Evolutionary conservation across 2,329 filamentous ascomycete species (phyloP).

Genomic region (Fusarium guadeloupense): DNA sequence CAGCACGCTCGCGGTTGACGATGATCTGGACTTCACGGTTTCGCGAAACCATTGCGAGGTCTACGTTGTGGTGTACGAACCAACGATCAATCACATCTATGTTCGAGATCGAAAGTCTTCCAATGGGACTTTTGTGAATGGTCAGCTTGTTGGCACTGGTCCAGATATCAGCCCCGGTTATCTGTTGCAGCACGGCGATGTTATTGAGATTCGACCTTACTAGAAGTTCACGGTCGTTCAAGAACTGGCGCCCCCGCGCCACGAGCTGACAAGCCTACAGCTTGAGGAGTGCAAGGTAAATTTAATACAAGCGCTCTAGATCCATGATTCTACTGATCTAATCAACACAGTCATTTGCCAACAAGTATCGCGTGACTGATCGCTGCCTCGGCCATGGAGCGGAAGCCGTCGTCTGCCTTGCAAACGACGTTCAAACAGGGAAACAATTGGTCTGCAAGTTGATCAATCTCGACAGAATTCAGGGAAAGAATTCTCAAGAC

Average conservation of each 20-base stretch:
- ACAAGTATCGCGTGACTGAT: conserved; percentile 48
- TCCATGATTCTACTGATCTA: neutral
- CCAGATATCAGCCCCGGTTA: conserved; percentile 52
- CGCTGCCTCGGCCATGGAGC: conserved; percentile 51
- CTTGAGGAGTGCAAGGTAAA: conserved; percentile 47
- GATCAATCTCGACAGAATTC: conserved; percentile 57
- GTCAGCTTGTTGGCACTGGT: conserved; percentile 53
- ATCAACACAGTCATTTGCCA: conserved; percentile 45
- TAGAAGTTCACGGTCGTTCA: conserved; percentile 52
- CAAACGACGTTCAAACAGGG: conserved; percentile 58
- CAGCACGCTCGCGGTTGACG: conserved; percentile 53
- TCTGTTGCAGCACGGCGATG: conserved; percentile 61
- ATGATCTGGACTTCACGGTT: conserved; percentile 51
- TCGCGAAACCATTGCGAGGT: conserved; percentile 66
- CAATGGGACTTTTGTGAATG: conserved; percentile 65
- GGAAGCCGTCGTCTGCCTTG: conserved; percentile 51
- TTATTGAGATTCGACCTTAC: conserved; percentile 53
- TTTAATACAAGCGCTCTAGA: neutral
- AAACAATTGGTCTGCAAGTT: conserved; percentile 76
- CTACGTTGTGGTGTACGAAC: conserved; percentile 63
- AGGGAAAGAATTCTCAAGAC: conserved; percentile 39
- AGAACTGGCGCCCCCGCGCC: conserved; percentile 32
- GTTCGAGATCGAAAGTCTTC: conserved; percentile 64
- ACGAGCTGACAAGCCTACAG: conserved; percentile 46
- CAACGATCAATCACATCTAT: conserved; percentile 57